These are phyloP conservation scores for Lachancea sp. DNA, from an alignment of 805 yeast species.

Conservation along the genomic window DNA sequence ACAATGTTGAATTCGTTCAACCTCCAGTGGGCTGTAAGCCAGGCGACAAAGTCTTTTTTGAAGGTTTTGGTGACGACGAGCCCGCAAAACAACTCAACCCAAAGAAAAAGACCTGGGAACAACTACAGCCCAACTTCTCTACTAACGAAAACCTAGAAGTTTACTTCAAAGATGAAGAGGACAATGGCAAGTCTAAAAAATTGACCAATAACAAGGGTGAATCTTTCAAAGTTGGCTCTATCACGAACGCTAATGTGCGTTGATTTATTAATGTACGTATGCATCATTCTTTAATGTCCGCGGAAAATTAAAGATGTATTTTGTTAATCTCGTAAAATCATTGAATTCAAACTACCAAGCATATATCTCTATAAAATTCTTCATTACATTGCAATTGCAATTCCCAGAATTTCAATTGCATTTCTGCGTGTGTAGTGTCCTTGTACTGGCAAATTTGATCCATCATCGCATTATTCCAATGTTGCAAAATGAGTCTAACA, in stretches of 20 bases:
- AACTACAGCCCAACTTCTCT: slow-evolving; percentile 83
- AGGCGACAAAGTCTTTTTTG: slow-evolving; percentile 95
- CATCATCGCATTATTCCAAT: slow-evolving; percentile 24
- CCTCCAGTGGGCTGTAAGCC: slow-evolving; percentile 92
- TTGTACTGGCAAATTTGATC: slow-evolving; percentile 20
- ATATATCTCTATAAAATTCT: slow-evolving; percentile 21
- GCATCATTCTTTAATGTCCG: not conserved
- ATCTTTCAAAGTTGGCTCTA: slow-evolving; percentile 61
- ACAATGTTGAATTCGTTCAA: slow-evolving; percentile 79
- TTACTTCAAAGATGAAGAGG: slow-evolving; percentile 57
- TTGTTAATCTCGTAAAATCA: slow-evolving; percentile 5
- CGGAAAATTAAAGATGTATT: not conserved
- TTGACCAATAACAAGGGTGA: slow-evolving; percentile 79
- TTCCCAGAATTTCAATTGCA: slow-evolving; percentile 27
- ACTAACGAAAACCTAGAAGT: slow-evolving; percentile 74
- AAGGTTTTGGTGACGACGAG: slow-evolving; percentile 70
- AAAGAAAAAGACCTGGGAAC: slow-evolving; percentile 97
- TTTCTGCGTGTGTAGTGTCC: slow-evolving; percentile 21
- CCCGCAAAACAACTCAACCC: slow-evolving; percentile 94
- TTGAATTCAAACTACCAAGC: slow-evolving; percentile 9
- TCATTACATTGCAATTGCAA: slow-evolving; percentile 20
- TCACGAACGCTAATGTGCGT: slow-evolving; percentile 76
- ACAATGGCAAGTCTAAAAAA: slow-evolving; percentile 48
- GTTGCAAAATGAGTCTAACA: slow-evolving; percentile 19
- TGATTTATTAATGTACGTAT: slow-evolving; percentile 26